A percentile compares a stretch with the other conserved stretches of the same genome.
These are phyloP conservation scores for Apiospora malaysiana DNA, from an alignment of 2,329 filamentous ascomycete species.

Conservation along the genomic window DNA sequence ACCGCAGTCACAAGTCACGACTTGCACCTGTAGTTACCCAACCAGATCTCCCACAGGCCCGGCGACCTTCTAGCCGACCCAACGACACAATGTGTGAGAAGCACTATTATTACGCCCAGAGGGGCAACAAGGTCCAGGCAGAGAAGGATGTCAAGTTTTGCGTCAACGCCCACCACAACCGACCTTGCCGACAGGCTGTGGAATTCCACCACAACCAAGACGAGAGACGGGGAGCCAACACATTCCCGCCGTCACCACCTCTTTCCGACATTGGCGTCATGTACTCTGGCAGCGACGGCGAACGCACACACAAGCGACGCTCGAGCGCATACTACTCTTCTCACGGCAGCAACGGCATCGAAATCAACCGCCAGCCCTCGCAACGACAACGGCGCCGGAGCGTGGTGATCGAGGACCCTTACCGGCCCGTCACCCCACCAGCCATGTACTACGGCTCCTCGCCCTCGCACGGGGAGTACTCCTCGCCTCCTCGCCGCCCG, in stretches of 20 bases:
- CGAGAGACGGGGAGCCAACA: conserved; percentile 18
- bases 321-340: conserved; percentile 17
- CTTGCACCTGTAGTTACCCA: conserved; percentile 23
- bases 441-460: not conserved
- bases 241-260: conserved; percentile 23
- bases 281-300: conserved; percentile 24
- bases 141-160: conserved; percentile 16
- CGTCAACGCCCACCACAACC: conserved; percentile 8
- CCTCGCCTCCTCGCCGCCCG: not conserved
- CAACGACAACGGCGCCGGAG: conserved; percentile 20
- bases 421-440: not conserved
- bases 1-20: conserved; percentile 19
- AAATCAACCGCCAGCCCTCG: conserved; percentile 19
- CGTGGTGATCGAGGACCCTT: not conserved
- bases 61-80: conserved; percentile 22
- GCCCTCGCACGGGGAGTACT: not conserved
- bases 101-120: conserved; percentile 22
- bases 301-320: conserved; percentile 24
- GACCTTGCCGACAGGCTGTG: conserved; percentile 8
- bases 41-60: conserved; percentile 19
- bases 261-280: conserved; percentile 21
- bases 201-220: conserved; percentile 22
- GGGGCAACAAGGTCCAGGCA: not conserved
- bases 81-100: conserved; percentile 27
- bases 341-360: conserved; percentile 18